phyloP scores from a whole-genome alignment of 2,329 filamentous ascomycete genomes.

The Gyromitra esculenta region DNA sequence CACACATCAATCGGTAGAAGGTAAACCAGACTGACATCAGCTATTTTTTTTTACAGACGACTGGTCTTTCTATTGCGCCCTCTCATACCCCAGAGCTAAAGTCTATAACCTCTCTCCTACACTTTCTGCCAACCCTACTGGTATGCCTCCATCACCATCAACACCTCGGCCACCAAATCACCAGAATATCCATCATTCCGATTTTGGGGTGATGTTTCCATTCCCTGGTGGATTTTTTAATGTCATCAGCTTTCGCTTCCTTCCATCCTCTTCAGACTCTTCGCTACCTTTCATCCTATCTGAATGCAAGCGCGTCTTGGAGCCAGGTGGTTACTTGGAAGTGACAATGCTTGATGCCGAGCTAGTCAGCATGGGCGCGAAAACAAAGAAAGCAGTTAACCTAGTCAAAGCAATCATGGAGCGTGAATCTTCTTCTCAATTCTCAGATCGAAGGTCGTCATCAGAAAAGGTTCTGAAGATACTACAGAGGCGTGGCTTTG shows the following conservation, averaged over 20 bases:
- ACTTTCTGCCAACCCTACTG: constrained; percentile 64
- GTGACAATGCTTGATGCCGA: constrained; percentile 80
- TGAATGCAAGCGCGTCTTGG: constrained; percentile 79
- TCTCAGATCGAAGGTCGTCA: constrained; percentile 62
- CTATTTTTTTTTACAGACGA: constrained; percentile 66
- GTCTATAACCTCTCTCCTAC: constrained; percentile 79
- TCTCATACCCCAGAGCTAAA: constrained; percentile 77
- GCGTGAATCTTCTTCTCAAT: constrained; percentile 70
- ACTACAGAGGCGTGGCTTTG: constrained; percentile 75
- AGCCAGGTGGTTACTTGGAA: constrained; percentile 82
- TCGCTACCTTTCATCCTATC: constrained; percentile 76
- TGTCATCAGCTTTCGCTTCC: constrained; percentile 80
- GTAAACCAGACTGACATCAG: constrained; percentile 18
- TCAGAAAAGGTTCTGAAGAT: constrained; percentile 70
- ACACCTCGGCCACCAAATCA: constrained; percentile 73
- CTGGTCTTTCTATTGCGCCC: constrained; percentile 86
- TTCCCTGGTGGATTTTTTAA: constrained; percentile 80
- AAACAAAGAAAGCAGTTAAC: constrained; percentile 74
- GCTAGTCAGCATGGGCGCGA: constrained; percentile 81
- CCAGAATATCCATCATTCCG: constrained; percentile 75
- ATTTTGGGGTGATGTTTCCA: constrained; percentile 73
- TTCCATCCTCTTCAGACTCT: constrained; percentile 72
- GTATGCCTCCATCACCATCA: constrained; percentile 60
- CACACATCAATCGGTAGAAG: background rate
- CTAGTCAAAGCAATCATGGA: constrained; percentile 76